Percentiles rank a stretch among this genome's conserved stretches.
Conservation (phyloP, 169 alveolate species). For the Perkinsus chesapeaki region DNA sequence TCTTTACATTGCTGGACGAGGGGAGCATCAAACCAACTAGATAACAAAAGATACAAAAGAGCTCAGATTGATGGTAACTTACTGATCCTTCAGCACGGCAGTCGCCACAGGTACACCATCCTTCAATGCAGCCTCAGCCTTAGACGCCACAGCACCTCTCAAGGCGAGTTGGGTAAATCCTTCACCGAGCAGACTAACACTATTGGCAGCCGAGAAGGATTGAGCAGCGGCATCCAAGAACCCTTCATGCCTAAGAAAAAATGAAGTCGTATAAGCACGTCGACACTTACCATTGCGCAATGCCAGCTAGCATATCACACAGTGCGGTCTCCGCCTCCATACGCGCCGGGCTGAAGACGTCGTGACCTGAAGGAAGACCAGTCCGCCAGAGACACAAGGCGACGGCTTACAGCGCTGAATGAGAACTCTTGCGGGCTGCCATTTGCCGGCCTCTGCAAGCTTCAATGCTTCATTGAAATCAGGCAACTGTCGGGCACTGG, state of each 20-base stretch:
- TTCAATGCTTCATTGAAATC: background rate
- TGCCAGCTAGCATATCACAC: background rate
- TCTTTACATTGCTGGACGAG: background rate
- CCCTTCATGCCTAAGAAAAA: background rate
- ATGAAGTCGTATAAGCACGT: background rate
- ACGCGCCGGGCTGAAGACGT: background rate
- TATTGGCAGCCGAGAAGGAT: background rate
- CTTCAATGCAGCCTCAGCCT: background rate
- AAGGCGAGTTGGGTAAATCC: background rate
- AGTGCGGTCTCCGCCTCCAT: background rate
- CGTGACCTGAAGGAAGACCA: background rate
- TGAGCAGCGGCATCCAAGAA: background rate
- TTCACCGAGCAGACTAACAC: background rate
- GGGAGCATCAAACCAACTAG: background rate
- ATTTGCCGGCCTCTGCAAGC: background rate
- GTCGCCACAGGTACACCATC: background rate
- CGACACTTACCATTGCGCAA: background rate
- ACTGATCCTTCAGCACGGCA: background rate
- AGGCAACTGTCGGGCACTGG: background rate
- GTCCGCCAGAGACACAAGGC: no score
- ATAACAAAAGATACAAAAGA: no score
- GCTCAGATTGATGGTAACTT: no score
- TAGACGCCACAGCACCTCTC: background rate
- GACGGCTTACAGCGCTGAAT: background rate
- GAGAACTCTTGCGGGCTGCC: background rate